Evolutionary conservation across 305 asterid genomes (phyloP).

Genomic region (Fraxinus greggii): DNA sequence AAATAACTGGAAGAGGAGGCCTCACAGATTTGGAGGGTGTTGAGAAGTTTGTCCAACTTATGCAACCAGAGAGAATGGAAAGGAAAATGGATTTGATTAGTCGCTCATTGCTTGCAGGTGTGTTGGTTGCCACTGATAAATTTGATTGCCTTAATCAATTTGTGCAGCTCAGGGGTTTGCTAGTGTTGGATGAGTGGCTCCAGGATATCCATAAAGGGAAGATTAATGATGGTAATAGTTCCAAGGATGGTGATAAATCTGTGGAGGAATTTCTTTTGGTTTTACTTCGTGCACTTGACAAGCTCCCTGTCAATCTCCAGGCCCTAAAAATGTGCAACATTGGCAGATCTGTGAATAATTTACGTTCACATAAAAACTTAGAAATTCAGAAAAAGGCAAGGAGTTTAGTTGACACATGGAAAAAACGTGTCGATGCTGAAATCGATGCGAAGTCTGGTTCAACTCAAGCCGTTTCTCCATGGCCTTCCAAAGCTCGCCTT

Average conservation of each 20-base stretch:
- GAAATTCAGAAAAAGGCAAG: constrained; percentile 75
- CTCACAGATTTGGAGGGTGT: constrained; percentile 47
- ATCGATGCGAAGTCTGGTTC: constrained; percentile 58
- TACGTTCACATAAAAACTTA: constrained; percentile 61
- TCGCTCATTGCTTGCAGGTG: constrained; percentile 58
- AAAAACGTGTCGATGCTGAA: constrained; percentile 76
- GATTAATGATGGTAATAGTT: constrained; percentile 34
- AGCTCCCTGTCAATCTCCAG: constrained; percentile 67
- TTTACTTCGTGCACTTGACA: constrained; percentile 72
- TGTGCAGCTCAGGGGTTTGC: constrained; percentile 56
- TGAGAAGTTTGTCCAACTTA: constrained; percentile 53
- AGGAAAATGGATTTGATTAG: constrained; percentile 48
- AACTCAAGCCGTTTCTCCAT: constrained; percentile 35
- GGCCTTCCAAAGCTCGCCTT: constrained; percentile 56
- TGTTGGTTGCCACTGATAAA: constrained; percentile 53
- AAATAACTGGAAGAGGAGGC: constrained; percentile 51
- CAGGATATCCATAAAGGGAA: constrained; percentile 58
- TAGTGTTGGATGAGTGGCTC: constrained; percentile 61
- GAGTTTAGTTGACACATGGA: constrained; percentile 70
- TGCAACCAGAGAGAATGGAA: constrained; percentile 48
- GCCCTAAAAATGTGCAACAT: constrained; percentile 73
- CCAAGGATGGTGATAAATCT: constrained; percentile 51
- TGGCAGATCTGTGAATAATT: constrained; percentile 74
- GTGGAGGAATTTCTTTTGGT: constrained; percentile 64
- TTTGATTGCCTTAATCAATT: constrained; percentile 57